Percentiles rank a stretch among this genome's conserved stretches.
phyloP scores from a whole-genome alignment of 2,329 filamentous ascomycete genomes.

The Sordariomycetes sp. region DNA sequence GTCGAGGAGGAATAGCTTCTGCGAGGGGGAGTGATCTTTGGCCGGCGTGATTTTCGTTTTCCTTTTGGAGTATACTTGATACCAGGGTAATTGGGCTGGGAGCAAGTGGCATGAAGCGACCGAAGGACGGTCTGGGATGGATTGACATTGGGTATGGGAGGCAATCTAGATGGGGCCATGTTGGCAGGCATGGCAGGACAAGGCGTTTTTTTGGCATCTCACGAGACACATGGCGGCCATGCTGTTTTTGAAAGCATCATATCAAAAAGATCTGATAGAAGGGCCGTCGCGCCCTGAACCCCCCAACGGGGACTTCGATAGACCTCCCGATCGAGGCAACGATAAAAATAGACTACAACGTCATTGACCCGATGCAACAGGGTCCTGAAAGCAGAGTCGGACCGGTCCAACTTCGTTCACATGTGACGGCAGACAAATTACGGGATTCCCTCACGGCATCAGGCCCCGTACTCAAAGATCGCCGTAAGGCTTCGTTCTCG shows the following conservation, averaged over 20 bases:
- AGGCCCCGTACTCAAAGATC: constrained; percentile 7
- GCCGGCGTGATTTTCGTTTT: background rate
- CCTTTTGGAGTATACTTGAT: background rate
- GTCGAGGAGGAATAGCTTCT: constrained; percentile 5
- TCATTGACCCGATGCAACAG: no score
- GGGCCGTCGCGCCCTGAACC: background rate
- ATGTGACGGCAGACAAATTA: constrained; percentile 7
- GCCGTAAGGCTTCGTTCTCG: constrained; percentile 2
- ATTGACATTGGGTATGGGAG: background rate
- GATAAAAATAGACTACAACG: background rate
- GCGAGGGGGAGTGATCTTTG: background rate
- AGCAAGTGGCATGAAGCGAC: background rate
- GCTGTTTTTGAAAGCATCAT: background rate
- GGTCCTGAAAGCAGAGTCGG: background rate
- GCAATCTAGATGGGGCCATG: background rate
- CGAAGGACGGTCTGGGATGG: background rate
- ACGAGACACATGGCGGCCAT: background rate
- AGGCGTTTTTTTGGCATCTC: background rate
- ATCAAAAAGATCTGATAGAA: background rate
- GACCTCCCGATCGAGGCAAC: background rate
- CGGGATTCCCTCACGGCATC: constrained; percentile 2
- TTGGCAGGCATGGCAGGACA: background rate
- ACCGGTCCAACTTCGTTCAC: background rate
- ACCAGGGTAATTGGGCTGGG: background rate
- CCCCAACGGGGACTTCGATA: background rate